Evolutionary conservation across 2,329 filamentous ascomycete genomes (phyloP).

Genomic region (Nemania sp.): DNA sequence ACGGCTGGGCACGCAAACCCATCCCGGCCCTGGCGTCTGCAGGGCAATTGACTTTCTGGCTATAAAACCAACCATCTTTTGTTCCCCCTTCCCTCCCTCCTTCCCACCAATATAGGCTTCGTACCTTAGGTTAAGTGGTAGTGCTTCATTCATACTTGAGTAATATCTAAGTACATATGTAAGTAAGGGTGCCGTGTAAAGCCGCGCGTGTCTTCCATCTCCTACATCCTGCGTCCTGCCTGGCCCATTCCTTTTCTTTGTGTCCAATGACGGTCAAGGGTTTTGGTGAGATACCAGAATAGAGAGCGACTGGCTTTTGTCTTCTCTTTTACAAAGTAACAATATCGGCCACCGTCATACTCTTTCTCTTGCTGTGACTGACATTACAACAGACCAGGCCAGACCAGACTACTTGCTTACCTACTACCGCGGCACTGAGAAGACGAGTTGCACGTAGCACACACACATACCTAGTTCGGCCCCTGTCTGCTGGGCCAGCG

Average conservation of each 20-base stretch:
- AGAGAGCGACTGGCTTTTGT: neutral
- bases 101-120: neutral
- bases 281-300: neutral
- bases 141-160: too few species aligned
- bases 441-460: neutral
- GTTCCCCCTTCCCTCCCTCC: conserved; percentile 1
- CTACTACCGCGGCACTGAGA: neutral
- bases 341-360: neutral
- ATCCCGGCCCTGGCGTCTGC: neutral
- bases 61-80: neutral
- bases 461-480: too few species aligned
- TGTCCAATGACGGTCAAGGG: neutral
- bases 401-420: neutral
- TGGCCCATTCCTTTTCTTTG: neutral
- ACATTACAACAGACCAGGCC: neutral
- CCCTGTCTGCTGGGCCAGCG: too few species aligned
- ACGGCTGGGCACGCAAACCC: conserved; percentile 11
- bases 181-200: too few species aligned
- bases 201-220: neutral
- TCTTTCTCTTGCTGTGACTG: neutral
- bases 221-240: neutral
- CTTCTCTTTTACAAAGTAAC: neutral
- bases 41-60: conserved; percentile 5
- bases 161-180: too few species aligned
- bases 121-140: neutral